These are phyloP conservation scores for Apium graveolens DNA, from an alignment of 129 eudicot genomes.

Conservation along the genomic window DNA sequence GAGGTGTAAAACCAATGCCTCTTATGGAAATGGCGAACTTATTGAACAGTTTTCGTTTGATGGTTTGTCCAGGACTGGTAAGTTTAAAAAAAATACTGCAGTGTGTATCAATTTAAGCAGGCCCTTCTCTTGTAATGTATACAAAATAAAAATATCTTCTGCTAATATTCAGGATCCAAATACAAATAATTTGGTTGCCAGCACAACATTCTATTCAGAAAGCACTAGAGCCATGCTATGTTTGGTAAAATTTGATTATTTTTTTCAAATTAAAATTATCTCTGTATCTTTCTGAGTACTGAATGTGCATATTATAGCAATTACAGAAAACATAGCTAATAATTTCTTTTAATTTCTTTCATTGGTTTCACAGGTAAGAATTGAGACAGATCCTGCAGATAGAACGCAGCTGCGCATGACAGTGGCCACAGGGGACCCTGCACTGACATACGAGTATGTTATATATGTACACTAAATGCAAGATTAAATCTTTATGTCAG, in stretches of 20 bases:
- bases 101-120: not conserved
- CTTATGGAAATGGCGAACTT: slow-evolving; percentile 84
- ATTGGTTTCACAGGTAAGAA: slow-evolving; percentile 56
- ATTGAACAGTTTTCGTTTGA: slow-evolving; percentile 55
- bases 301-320: not conserved
- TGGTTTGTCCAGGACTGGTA: slow-evolving; percentile 88
- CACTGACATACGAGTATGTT: slow-evolving; percentile 78
- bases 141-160: not conserved
- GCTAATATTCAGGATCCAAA: slow-evolving; percentile 79
- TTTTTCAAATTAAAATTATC: not conserved
- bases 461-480: slow-evolving; percentile 17
- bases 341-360: not conserved
- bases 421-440: slow-evolving; percentile 81
- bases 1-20: slow-evolving; percentile 93
- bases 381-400: slow-evolving; percentile 99
- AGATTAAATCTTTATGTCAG: not conserved
- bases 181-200: slow-evolving; percentile 82
- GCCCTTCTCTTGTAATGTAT: not conserved
- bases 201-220: slow-evolving; percentile 89
- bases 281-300: not conserved
- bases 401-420: slow-evolving; percentile 97
- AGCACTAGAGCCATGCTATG: slow-evolving; percentile 89
- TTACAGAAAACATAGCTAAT: not conserved
- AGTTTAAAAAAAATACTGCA: slow-evolving; percentile 21
- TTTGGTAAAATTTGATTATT: slow-evolving; percentile 55